Base-by-base conservation (phyloP, 352 stramenopile species). In the Phytopythium ostracodes region DNA sequence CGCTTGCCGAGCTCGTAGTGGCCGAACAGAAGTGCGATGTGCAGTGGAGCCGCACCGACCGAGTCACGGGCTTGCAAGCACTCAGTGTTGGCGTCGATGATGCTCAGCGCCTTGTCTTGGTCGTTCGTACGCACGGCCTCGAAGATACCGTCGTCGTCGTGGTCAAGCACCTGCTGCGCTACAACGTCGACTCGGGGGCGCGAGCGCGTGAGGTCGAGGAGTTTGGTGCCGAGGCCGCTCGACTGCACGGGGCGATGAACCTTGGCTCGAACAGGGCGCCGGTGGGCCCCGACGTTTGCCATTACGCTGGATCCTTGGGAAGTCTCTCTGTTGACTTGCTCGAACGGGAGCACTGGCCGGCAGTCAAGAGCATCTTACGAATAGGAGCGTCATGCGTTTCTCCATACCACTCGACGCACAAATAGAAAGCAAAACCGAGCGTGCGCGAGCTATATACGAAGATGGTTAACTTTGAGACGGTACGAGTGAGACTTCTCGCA, bases 11-110 rank as follows among this genome's bases (percentile, higher is more conserved):
- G 60, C 18, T 81, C 76, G 31, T 77, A 77, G 62, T 89, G 78
- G 17, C 71, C 70, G n/a, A 76, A 87, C 0, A 89, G 70, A 49
- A 87, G 87, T 0, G 80, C 76, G 6, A 87, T 71, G 47, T 84
- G 77, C 1, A 89, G 55, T 5, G 77, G 75, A 7, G 77, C 71
- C 0, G 76, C 75, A 20, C 73, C 77, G 15, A 83, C 79, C 27
- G 72, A 79, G 59, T 89, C 80, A 11, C 80, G 73, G 22, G 75
- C 43, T 24, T 64, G 38, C 43, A 89, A 55, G 20, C 77, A 81
- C 10, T 57, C 60, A 10, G 67, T 56, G 56, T 81, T 73, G 7
- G 59, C 50, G 15, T 76, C 66, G 4, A 89, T 64, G 20, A 84
- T 64, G 0, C 57, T 43, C 18, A 84, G 44, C 14, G 64, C 57